Evolutionary conservation across 2,329 filamentous ascomycete species (phyloP), one percentile per base, ranked within the genome.

Genomic region (Colletotrichum noveboracense): DNA sequence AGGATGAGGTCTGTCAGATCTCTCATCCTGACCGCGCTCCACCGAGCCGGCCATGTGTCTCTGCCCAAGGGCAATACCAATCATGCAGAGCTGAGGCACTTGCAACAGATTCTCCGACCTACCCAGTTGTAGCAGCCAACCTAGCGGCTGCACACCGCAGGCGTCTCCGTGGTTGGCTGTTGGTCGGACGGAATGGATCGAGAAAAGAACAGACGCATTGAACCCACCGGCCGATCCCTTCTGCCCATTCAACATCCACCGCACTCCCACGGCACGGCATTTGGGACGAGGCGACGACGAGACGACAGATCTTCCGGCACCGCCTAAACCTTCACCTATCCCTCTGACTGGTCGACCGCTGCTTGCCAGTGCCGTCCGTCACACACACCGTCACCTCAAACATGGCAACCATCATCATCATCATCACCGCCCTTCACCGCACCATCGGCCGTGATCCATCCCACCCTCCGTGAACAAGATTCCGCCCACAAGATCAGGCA

Each of bases 31-130:
- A 64, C n/a, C 24, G 13, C n/a, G 43, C 56, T 74, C 64, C 70
- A 61, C 60, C 56, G 13, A 48, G 64, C 58, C 65, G 52, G 56
- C 70, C 64, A 76, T 69, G 65, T 70, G 74, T 76, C 74, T 70
- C 74, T 69, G 74, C 74, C 70, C 64, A 66, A 72, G 61, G 28
- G 18, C 30, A 58, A 43, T 26, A 56, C 62, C 60, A 52, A 26
- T 67, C 61, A 61, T 75, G 68, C 68, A 62, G 56, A 75, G 55
- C 69, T 55, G 62, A 70, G 65, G 66, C 58, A 68, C 65, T 70
- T 74, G 60, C 70, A 58, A 69, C 74, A 36, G 62, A 38, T 74
- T 38, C 26, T 66, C 56, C 56, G 30, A 36, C 58, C 62, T 58
- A 52, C 18, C 38, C 28, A 60, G 18, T 30, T 60, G 60, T 48